phyloP scores from a whole-genome alignment of 352 stramenopile genomes.

The Thalassiosira livingstoniorum region DNA sequence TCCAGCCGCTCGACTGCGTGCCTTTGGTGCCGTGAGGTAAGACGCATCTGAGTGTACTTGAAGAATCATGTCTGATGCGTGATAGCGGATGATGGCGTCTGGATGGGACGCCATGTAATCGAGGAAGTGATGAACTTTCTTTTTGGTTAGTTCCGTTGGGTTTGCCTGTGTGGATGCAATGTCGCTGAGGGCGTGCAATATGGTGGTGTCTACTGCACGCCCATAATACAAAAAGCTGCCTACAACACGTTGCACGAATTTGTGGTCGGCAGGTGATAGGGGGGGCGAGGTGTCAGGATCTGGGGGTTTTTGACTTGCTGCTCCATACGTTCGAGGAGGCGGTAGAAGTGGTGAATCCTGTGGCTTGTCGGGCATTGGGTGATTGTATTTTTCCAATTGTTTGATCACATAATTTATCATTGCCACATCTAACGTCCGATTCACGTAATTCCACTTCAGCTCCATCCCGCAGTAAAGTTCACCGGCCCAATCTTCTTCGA shows the following conservation, averaged over 20 bases:
- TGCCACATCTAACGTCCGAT: constrained; percentile 10
- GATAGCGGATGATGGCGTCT: constrained; percentile 40
- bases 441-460: constrained; percentile 20
- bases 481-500: neutral
- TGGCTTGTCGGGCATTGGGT: too few species aligned
- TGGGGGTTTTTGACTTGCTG: constrained; percentile 7
- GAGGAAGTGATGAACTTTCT: constrained; percentile 18
- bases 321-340: too few species aligned
- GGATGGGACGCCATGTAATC: constrained; percentile 59
- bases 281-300: neutral
- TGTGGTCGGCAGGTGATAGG: neutral
- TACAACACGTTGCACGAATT: constrained; percentile 9
- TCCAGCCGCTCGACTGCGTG: constrained; percentile 25
- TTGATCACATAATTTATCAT: constrained; percentile 23
- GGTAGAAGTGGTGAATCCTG: too few species aligned
- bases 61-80: constrained; percentile 57
- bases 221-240: constrained; percentile 11
- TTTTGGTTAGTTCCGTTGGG: neutral
- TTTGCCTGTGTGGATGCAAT: neutral
- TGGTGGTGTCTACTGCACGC: neutral
- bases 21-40: constrained; percentile 42
- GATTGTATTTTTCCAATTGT: constrained; percentile 9
- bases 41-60: constrained; percentile 38
- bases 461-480: neutral
- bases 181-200: neutral